These are phyloP conservation scores for Lasiosphaeris hirsuta DNA, from an alignment of 495 filamentous ascomycete species.

Conservation along the genomic window DNA sequence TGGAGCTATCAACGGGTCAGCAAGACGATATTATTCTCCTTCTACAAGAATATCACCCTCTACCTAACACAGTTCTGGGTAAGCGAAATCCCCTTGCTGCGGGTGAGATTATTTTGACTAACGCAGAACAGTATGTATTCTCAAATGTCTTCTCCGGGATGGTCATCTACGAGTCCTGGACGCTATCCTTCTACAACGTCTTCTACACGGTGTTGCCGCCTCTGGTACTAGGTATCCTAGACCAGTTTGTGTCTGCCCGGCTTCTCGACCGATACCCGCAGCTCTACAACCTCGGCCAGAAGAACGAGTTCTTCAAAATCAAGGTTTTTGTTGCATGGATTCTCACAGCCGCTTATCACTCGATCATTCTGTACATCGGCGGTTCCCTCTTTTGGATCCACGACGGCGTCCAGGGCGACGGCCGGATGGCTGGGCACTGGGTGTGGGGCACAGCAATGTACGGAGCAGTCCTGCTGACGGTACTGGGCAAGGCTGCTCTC, in stretches of 20 bases:
- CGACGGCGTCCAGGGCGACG: slow-evolving; percentile 72
- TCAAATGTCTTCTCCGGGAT: slow-evolving; percentile 97
- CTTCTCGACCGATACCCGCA: slow-evolving; percentile 97
- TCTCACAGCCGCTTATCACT: slow-evolving; percentile 92
- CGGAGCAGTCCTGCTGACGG: slow-evolving; percentile 83
- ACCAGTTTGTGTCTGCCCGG: slow-evolving; percentile 95
- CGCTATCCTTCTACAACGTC: slow-evolving; percentile 98
- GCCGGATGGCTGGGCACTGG: slow-evolving; percentile 86
- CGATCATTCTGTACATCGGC: slow-evolving; percentile 82
- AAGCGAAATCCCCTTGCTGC: slow-evolving; percentile 28
- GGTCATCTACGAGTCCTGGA: slow-evolving; percentile 99
- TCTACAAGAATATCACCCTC: slow-evolving; percentile 98
- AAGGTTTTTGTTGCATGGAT: slow-evolving; percentile 93
- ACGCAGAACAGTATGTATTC: slow-evolving; percentile 73
- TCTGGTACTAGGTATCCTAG: slow-evolving; percentile 92
- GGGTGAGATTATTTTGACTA: slow-evolving; percentile 27
- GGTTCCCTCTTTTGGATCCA: slow-evolving; percentile 74
- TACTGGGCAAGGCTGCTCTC: slow-evolving; percentile 91
- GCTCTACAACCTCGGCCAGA: slow-evolving; percentile 89
- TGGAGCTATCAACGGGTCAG: slow-evolving; percentile 98
- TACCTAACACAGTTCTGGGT: slow-evolving; percentile 99
- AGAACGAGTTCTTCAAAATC: slow-evolving; percentile 87
- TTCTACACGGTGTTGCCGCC: slow-evolving; percentile 95
- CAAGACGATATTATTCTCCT: slow-evolving; percentile 96
- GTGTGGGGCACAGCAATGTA: slow-evolving; percentile 94